Evolutionary conservation across 177 flowering plant genomes (phyloP).

Genomic region (Vitis hybrid): DNA sequence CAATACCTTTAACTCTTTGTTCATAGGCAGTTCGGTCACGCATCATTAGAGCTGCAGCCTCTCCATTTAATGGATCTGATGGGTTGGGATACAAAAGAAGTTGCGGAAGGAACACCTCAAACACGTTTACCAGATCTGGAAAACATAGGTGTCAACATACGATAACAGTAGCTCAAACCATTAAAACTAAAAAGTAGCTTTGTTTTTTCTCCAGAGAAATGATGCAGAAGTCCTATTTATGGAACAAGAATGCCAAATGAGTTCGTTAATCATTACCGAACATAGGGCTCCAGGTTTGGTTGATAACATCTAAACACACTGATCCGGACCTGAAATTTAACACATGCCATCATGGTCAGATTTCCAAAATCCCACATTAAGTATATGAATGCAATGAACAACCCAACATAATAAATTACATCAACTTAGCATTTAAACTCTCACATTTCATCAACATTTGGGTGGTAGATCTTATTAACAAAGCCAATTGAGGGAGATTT

Average conservation of each 20-base stretch:
- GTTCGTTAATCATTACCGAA: slow-evolving; percentile 45
- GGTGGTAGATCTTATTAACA: slow-evolving; percentile 86
- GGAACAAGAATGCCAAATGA: background rate
- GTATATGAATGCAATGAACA: background rate
- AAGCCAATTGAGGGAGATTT: slow-evolving; percentile 91
- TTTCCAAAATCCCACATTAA: background rate
- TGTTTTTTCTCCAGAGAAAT: background rate
- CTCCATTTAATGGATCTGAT: slow-evolving; percentile 72
- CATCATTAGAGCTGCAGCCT: slow-evolving; percentile 76
- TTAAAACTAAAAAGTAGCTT: slow-evolving; percentile 1
- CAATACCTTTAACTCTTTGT: slow-evolving; percentile 60
- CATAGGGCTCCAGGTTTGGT: slow-evolving; percentile 98
- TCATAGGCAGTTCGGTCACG: slow-evolving; percentile 58
- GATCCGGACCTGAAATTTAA: slow-evolving; percentile 81
- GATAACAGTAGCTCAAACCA: slow-evolving; percentile 6
- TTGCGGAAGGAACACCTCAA: slow-evolving; percentile 35
- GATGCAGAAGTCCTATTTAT: background rate
- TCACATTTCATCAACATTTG: slow-evolving; percentile 91
- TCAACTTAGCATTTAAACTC: slow-evolving; percentile 16
- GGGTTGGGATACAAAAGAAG: slow-evolving; percentile 40
- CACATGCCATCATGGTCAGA: slow-evolving; percentile 12
- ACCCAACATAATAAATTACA: background rate
- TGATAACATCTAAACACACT: slow-evolving; percentile 89
- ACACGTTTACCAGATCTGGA: slow-evolving; percentile 59
- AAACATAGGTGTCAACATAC: slow-evolving; percentile 15